Evolutionary conservation across 2,329 filamentous ascomycete genomes (phyloP), one percentile per base, ranked within the genome.

Genomic region (Alternaria sp.): DNA sequence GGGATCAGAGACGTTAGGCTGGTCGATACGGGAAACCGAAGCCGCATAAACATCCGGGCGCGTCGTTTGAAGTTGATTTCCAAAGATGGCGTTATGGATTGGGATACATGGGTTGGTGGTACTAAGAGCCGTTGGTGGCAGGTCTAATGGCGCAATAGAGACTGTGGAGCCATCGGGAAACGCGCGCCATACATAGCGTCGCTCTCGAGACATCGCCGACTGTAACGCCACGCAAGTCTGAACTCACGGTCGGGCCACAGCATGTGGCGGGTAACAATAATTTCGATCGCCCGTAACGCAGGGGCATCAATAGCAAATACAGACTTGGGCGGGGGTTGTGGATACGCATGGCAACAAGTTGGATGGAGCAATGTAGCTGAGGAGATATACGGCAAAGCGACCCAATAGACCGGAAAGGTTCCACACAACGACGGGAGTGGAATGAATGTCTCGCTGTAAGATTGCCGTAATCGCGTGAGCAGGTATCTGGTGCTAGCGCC

Each of bases 111-210:
- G 55, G 50, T 55, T 62, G 58, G 54, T 60, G 55, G 61, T 65
- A 56, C 63, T 67, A 59, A 63, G 61, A 58, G 51, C 62, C 63
- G 66, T 71, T 70, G 55, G 50, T 39, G 41, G 42, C 50, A 48
- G 45, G 36, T 48, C 36, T 33, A 54, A 58, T 58, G 50, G 55
- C 50, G 55, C 55, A 58, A 54, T 58, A 17, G 55, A 45, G 42
- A 58, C 29, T 14, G 36, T 41, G 49, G 31, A 45, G 44, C 54
- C 50, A 37, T 39, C 26, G 42, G 34, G 5, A 42, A 60, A 49
- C 21, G 11, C 44, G 37, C 26, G 44, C 54, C 33, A 41, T 50
- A 48, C 37, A 29, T 55, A 51, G 49, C 41, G 52, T 57, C 37
- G 48, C 29, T 36, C 39, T 42, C 60, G 42, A 46, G 29, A 62